These are phyloP conservation scores for Plasmodium ovale DNA, from an alignment of 169 alveolate species.

Conservation along the genomic window DNA sequence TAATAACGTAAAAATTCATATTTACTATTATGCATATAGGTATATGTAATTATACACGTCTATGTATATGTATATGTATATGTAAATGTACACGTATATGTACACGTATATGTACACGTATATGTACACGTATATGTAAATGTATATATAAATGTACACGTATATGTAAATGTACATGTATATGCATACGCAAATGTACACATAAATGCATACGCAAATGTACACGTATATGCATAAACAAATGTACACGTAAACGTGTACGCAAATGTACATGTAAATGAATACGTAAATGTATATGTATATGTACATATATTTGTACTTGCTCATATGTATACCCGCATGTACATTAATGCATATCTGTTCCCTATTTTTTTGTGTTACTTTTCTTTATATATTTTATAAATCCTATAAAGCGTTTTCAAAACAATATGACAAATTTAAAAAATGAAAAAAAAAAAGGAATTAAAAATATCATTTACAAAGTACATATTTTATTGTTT, in stretches of 20 bases:
- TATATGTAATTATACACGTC: background rate
- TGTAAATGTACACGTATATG: background rate
- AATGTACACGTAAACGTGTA: too few relatives aligned
- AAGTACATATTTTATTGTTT: background rate
- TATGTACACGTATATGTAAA: background rate
- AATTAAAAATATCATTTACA: background rate
- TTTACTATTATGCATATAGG: background rate
- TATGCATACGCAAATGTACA: too few relatives aligned
- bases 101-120: background rate
- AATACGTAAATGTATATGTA: too few relatives aligned
- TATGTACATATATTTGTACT: too few relatives aligned
- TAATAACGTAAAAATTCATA: constrained; percentile 18
- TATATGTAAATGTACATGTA: too few relatives aligned
- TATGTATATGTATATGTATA: background rate
- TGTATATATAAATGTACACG: background rate
- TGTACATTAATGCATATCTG: background rate
- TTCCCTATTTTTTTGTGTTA: background rate
- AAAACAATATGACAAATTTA: background rate
- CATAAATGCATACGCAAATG: too few relatives aligned
- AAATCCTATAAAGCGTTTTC: background rate
- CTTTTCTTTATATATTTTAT: too few relatives aligned
- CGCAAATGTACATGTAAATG: too few relatives aligned
- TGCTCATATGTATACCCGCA: too few relatives aligned
- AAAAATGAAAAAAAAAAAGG: constrained; percentile 1
- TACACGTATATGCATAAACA: too few relatives aligned